Base-by-base conservation (phyloP, 2,329 filamentous ascomycete genomes). In the Colletotrichum karsti region DNA sequence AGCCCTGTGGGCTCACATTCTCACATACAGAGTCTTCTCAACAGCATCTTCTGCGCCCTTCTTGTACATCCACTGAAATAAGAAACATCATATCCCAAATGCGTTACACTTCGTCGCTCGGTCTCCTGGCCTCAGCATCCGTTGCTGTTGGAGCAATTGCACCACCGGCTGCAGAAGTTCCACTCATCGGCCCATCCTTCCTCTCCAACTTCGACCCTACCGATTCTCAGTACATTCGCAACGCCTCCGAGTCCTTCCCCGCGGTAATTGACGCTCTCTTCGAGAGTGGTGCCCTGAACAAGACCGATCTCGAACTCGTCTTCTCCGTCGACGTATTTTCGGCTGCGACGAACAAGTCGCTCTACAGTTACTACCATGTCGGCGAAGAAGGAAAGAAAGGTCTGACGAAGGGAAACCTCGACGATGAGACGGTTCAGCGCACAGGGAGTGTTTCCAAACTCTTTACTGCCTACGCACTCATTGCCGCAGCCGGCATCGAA, bases 361-460 rank as follows among this genome's bases (percentile, higher is more conserved):
- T 76, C 4, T 76, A 73, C 15, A 74, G 54, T 20, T 71, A 74
- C 35, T 70, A 50, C 6, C 72, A 50, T n/a, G 46, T 28, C 18
- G 46, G 46, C n/a, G 46, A 50, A 28, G 46, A 30, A 7, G 50
- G 50, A 15, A 53, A 53, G 12, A 15, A 22, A 26, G 50, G 28
- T n/a, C 35, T 53, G 18, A 53, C 50, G 12, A 3, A n/a, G 28
- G 50, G 46, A n/a, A 8, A 15, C 13, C 50, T 81, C 24, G 73
- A 78, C 15, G 68, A 75, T 18, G 60, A 80, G 22, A 80, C 79
- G 4, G 71, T 80, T n/a, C 80, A 75, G 35, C 72, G 78, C 1
- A 74, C 80, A 5, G 80, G 77, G 0, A 80, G 77, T 58, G 72
- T 77, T 1, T 77, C 78, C 0, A 81, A 81, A 67, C 55, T 81